Base-by-base conservation (phyloP, 331 rosid genomes). In the Dryas integrifolia region DNA sequence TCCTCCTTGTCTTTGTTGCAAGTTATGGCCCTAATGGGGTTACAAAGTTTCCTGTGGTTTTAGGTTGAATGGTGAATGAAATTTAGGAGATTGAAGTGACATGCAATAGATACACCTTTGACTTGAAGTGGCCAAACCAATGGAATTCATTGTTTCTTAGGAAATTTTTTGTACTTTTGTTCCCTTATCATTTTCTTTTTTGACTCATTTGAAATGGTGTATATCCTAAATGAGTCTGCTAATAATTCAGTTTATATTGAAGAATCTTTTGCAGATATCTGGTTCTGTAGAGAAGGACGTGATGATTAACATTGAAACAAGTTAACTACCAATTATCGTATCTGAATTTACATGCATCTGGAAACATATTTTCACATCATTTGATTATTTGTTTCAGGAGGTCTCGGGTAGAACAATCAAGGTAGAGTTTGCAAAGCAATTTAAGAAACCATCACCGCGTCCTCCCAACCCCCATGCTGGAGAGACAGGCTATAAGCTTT, bases 391-490 rank as follows among this genome's bases (percentile, higher is more conserved):
- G 76, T 39, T 78, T 64, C 82, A 91, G 97, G 96, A 89, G 77
- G 60, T 91, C 72, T 84, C 87, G 7, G 96, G 96, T 58, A 77
- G 98, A 74, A 69, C 71, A 59, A 75, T 95, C 72, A 87, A 74
- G 83, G 80, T 94, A 51, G 96, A 87, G 76, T 75, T 85, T 73
- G 88, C 97, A 44, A 93, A 84, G 81, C 75, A 77, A 49, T 82
- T 89, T 68, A 93, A 91, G 85, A 91, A 85, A 83, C 97, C 92
- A 75, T 30, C 94, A 70, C 88, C 89, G 40, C 72, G 62, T 53
- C 86, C 89, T 24, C 76, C 85, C 16, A 76, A 73, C 35, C 82
- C 90, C 9, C 77, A 78, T 57, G 53, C 85, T 30, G 79, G 61
- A 10, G 96, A 94, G 86, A 77, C 96, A 8, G 80, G 77, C 64